A percentile compares a stretch with the other conserved stretches of the same genome.
These are phyloP conservation scores for Plenodomus lindquistii DNA, from an alignment of 2,329 filamentous ascomycete species.

Conservation along the genomic window DNA sequence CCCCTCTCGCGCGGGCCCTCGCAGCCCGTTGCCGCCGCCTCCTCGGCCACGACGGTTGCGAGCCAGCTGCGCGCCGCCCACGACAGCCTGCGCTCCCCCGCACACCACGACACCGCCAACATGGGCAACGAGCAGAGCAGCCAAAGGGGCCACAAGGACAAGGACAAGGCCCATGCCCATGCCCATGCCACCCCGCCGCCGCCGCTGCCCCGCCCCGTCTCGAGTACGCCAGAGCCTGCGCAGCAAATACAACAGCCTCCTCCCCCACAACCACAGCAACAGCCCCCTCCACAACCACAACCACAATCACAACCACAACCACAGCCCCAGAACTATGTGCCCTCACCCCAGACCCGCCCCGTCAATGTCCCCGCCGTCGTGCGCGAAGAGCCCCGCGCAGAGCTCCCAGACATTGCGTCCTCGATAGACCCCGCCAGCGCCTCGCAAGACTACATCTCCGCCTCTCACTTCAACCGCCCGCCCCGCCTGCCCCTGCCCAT, in stretches of 20 bases:
- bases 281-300: too few species aligned
- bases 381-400: conserved; percentile 20
- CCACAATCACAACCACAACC: background rate
- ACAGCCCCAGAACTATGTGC: background rate
- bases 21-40: conserved; percentile 27
- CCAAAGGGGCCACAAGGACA: conserved; percentile 26
- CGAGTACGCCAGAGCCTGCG: conserved; percentile 8
- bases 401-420: conserved; percentile 15
- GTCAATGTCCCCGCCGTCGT: conserved; percentile 43
- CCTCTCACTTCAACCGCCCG: conserved; percentile 64
- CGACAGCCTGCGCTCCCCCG: conserved; percentile 23
- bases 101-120: conserved; percentile 8
- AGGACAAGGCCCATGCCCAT: background rate
- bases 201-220: conserved; percentile 1
- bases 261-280: conserved; percentile 18
- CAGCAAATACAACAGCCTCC: conserved; percentile 6
- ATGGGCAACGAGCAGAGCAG: conserved; percentile 50
- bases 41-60: conserved; percentile 22
- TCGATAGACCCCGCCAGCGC: conserved; percentile 34
- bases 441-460: conserved; percentile 44
- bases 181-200: conserved; percentile 15
- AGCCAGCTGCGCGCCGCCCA: conserved; percentile 38
- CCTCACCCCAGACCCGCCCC: conserved; percentile 41
- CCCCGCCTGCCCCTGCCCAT: conserved; percentile 91
- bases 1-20: conserved; percentile 34